phyloP scores from a whole-genome alignment of 495 filamentous ascomycete genomes.

The Geopyxis carbonaria region DNA sequence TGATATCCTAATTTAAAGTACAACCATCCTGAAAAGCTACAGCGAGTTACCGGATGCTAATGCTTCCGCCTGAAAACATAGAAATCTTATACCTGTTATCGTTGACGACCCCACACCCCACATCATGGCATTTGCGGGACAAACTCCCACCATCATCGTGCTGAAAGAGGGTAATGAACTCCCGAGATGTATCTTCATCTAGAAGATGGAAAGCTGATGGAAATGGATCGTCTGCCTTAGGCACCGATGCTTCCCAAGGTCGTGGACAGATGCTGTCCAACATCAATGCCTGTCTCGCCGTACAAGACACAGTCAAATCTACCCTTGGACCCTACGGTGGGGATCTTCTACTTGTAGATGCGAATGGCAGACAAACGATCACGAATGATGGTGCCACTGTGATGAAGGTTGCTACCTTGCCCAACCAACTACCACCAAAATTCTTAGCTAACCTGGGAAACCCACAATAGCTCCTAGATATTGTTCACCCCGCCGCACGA shows the following conservation, averaged over 20 bases:
- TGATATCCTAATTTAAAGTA: too few species aligned
- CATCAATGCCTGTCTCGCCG: conserved; percentile 96
- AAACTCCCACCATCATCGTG: conserved; percentile 96
- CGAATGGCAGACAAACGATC: conserved; percentile 88
- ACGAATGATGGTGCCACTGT: conserved; percentile 98
- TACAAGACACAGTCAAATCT: conserved; percentile 85
- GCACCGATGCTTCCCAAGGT: conserved; percentile 91
- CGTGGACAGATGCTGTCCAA: conserved; percentile 96
- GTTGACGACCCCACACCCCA: conserved; percentile 4
- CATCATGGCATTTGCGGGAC: conserved; percentile 88
- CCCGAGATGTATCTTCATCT: conserved; percentile 10
- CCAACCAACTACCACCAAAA: neutral
- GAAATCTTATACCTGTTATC: too few species aligned
- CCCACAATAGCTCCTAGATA: conserved; percentile 75
- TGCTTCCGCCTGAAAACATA: too few species aligned
- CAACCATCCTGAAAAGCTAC: too few species aligned
- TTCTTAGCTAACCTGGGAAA: neutral
- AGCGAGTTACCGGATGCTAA: too few species aligned
- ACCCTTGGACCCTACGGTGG: conserved; percentile 96
- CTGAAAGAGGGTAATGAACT: conserved; percentile 73
- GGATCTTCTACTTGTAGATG: conserved; percentile 86
- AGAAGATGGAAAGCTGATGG: conserved; percentile 13
- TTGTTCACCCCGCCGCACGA: conserved; percentile 91
- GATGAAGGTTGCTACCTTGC: conserved; percentile 58
- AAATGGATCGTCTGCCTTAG: conserved; percentile 31